A percentile compares a stretch with the other conserved stretches of the same genome.
Evolutionary conservation across 148 eudicot genomes (phyloP).

Genomic region (Bassia scoparia): DNA sequence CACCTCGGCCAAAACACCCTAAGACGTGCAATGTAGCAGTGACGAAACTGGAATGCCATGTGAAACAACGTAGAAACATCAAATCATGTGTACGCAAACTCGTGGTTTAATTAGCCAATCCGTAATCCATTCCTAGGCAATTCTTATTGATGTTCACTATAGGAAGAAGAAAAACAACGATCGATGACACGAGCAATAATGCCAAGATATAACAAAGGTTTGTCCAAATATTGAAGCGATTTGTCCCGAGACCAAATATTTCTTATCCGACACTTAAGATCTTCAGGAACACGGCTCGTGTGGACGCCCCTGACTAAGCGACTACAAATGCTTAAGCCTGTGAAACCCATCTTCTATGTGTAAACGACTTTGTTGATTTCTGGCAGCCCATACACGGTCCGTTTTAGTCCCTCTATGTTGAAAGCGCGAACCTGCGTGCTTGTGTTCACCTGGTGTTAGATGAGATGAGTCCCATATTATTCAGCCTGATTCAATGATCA

Average conservation of each 20-base stretch:
- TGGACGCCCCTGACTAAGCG: slow-evolving; percentile 77
- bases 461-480: slow-evolving; percentile 68
- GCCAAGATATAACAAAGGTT: slow-evolving; percentile 82
- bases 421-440: slow-evolving; percentile 50
- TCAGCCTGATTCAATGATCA: slow-evolving; percentile 44
- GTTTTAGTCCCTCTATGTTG: slow-evolving; percentile 50
- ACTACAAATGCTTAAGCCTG: slow-evolving; percentile 71
- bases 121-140: slow-evolving; percentile 69
- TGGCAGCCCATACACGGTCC: slow-evolving; percentile 29
- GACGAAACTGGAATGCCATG: slow-evolving; percentile 81
- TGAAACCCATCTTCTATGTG: slow-evolving; percentile 64
- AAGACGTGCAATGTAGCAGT: slow-evolving; percentile 98
- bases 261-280: slow-evolving; percentile 80
- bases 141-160: slow-evolving; percentile 38
- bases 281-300: slow-evolving; percentile 93
- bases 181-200: slow-evolving; percentile 87
- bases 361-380: slow-evolving; percentile 51
- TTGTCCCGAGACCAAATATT: slow-evolving; percentile 89
- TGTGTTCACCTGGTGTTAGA: slow-evolving; percentile 30
- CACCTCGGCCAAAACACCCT: slow-evolving; percentile 97
- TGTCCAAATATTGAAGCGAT: slow-evolving; percentile 77
- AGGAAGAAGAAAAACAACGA: slow-evolving; percentile 94
- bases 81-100: slow-evolving; percentile 66
- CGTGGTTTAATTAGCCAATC: slow-evolving; percentile 65
- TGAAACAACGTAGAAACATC: slow-evolving; percentile 93